These are phyloP conservation scores for Calcarisporium arbuscula DNA, from an alignment of 2,329 filamentous ascomycete species.

Conservation along the genomic window DNA sequence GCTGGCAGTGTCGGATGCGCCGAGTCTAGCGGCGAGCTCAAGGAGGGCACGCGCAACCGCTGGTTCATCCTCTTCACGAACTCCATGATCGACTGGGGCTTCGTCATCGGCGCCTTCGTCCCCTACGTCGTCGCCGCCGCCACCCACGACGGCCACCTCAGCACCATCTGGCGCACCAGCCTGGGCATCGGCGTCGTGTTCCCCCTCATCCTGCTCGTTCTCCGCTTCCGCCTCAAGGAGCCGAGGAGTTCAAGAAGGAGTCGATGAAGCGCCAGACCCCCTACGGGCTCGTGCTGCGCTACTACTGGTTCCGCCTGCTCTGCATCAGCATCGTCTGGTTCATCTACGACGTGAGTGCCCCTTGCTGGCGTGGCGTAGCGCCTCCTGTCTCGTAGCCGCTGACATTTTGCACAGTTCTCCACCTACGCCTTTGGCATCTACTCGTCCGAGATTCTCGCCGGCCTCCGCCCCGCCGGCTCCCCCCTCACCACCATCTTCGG, in stretches of 20 bases:
- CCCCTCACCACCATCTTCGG: constrained; percentile 74
- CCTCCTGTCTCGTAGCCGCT: neutral
- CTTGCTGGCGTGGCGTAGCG: neutral
- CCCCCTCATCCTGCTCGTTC: constrained; percentile 61
- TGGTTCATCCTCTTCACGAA: constrained; percentile 93
- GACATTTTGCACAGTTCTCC: constrained; percentile 50
- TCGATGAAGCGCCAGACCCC: constrained; percentile 59
- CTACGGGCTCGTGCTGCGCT: constrained; percentile 50
- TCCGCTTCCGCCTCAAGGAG: constrained; percentile 69
- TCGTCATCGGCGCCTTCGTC: constrained; percentile 73
- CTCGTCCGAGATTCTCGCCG: constrained; percentile 65
- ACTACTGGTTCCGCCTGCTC: constrained; percentile 68
- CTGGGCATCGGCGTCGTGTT: constrained; percentile 76
- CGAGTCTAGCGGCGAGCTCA: constrained; percentile 78
- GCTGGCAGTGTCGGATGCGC: constrained; percentile 79
- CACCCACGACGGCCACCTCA: constrained; percentile 54
- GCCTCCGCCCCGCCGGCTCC: constrained; percentile 51
- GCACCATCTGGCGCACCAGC: constrained; percentile 75
- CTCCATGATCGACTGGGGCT: constrained; percentile 77
- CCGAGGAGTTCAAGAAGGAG: constrained; percentile 67
- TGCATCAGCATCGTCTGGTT: constrained; percentile 76
- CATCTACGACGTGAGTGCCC: constrained; percentile 59
- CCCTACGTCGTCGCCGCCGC: constrained; percentile 55
- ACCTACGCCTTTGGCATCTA: constrained; percentile 83
- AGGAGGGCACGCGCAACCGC: constrained; percentile 71